phyloP scores from a whole-genome alignment of 2,329 filamentous ascomycete species.

The Pseudogymnoascus sp. region DNA sequence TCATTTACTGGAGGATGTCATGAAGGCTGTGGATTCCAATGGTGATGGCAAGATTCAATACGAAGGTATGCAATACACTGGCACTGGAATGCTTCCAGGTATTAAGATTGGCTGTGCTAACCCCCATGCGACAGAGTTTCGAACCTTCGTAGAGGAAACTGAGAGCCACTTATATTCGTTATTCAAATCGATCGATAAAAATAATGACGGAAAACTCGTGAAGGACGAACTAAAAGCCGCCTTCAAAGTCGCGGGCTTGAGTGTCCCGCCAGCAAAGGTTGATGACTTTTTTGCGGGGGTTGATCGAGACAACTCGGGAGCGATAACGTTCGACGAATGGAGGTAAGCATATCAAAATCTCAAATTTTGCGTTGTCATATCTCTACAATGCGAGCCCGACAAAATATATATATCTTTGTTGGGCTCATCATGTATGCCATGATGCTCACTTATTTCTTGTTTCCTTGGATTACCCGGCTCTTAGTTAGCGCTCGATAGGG shows the following conservation, averaged over 20 bases:
- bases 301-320: constrained; percentile 66
- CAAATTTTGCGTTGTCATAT: not conserved
- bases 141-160: constrained; percentile 76
- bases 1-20: constrained; percentile 70
- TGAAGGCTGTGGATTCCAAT: constrained; percentile 77
- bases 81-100: not conserved
- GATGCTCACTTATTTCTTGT: not conserved
- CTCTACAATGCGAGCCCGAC: not conserved
- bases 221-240: constrained; percentile 75
- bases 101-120: not conserved
- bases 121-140: constrained; percentile 61
- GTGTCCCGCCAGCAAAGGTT: constrained; percentile 69
- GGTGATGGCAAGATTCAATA: constrained; percentile 87
- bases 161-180: constrained; percentile 76
- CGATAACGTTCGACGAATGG: constrained; percentile 92
- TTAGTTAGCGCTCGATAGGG: not conserved
- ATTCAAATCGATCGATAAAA: constrained; percentile 79
- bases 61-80: constrained; percentile 54
- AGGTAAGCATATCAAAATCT: constrained; percentile 54
- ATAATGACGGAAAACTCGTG: constrained; percentile 79
- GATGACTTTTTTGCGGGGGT: constrained; percentile 84
- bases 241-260: constrained; percentile 70
- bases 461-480: not conserved
- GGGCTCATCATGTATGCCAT: not conserved
- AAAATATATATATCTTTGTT: not conserved